These are phyloP conservation scores for Massospora cicadina DNA, from an alignment of 371 early-diverging fungal species.

Conservation along the genomic window DNA sequence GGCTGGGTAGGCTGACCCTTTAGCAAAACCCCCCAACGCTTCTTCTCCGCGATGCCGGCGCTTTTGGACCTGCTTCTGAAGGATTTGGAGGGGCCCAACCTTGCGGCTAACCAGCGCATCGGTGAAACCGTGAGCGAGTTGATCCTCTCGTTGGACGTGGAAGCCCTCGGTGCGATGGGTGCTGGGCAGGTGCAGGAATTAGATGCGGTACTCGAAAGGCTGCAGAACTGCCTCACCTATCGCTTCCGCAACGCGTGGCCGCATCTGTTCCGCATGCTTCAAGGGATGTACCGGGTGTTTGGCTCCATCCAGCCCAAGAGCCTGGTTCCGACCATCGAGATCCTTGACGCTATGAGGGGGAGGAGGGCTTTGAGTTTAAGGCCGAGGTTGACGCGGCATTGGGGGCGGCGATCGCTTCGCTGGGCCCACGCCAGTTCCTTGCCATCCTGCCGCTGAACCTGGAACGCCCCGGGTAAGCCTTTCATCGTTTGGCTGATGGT, in stretches of 20 bases:
- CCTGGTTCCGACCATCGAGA: slow-evolving; percentile 36
- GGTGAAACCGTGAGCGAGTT: slow-evolving; percentile 48
- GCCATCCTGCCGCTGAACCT: slow-evolving; percentile 76
- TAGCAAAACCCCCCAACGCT: slow-evolving; percentile 14
- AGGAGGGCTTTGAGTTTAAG: slow-evolving; percentile 64
- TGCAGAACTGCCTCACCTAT: slow-evolving; percentile 45
- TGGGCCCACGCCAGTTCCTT: slow-evolving; percentile 67
- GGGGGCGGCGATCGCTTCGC: slow-evolving; percentile 53
- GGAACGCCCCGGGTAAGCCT: slow-evolving; percentile 23
- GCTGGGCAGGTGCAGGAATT: slow-evolving; percentile 16
- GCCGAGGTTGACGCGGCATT: slow-evolving; percentile 66
- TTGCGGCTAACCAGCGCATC: slow-evolving; percentile 29
- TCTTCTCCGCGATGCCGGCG: slow-evolving; percentile 21
- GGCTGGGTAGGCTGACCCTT: no score
- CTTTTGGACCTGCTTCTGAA: slow-evolving; percentile 33
- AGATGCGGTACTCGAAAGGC: slow-evolving; percentile 25
- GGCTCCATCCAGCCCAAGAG: slow-evolving; percentile 39
- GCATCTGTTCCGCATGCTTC: slow-evolving; percentile 51
- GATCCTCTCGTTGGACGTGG: slow-evolving; percentile 10
- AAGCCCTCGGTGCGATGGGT: slow-evolving; percentile 14
- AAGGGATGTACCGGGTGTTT: slow-evolving; percentile 47
- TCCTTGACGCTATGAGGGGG: slow-evolving; percentile 63
- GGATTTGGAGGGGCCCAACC: slow-evolving; percentile 44
- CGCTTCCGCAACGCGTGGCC: slow-evolving; percentile 69
- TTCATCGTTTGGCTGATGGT: not conserved